phyloP scores from a whole-genome alignment of 176 grass and related monocot species.

The Eragrostis curvula region DNA sequence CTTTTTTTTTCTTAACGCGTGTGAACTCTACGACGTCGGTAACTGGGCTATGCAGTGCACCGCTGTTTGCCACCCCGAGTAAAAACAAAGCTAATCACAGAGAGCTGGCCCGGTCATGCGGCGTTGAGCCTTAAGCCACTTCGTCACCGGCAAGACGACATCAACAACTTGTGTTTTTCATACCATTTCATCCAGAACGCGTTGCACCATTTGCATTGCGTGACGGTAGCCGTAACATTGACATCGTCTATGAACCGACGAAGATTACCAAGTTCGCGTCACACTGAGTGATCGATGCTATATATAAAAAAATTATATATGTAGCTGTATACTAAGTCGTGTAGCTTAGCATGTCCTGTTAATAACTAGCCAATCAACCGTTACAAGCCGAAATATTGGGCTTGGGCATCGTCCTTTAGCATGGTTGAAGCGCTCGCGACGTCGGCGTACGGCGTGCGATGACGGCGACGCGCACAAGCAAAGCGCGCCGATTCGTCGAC shows the following conservation, averaged over 20 bases:
- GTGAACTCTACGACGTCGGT: no score
- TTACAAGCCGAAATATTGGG: background rate
- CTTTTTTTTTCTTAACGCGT: no score
- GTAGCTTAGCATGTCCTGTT: background rate
- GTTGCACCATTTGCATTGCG: background rate
- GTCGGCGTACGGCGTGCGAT: background rate
- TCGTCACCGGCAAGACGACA: constrained; percentile 2
- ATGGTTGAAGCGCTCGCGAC: background rate
- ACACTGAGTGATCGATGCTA: background rate
- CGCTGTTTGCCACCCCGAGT: background rate
- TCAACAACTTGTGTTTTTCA: background rate
- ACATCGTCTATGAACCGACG: background rate
- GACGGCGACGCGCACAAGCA: background rate
- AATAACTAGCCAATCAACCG: background rate
- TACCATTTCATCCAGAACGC: constrained; percentile 12
- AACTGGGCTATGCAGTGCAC: background rate
- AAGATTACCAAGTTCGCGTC: background rate
- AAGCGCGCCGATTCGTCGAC: constrained; percentile 28
- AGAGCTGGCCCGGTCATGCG: background rate
- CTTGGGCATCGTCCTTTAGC: background rate
- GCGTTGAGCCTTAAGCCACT: background rate
- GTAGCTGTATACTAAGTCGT: background rate
- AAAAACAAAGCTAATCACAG: background rate
- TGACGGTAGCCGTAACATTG: constrained; percentile 11
- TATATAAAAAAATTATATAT: background rate